phyloP scores from a whole-genome alignment of 2,329 filamentous ascomycete genomes.

The Paramyrothecium sp. region DNA sequence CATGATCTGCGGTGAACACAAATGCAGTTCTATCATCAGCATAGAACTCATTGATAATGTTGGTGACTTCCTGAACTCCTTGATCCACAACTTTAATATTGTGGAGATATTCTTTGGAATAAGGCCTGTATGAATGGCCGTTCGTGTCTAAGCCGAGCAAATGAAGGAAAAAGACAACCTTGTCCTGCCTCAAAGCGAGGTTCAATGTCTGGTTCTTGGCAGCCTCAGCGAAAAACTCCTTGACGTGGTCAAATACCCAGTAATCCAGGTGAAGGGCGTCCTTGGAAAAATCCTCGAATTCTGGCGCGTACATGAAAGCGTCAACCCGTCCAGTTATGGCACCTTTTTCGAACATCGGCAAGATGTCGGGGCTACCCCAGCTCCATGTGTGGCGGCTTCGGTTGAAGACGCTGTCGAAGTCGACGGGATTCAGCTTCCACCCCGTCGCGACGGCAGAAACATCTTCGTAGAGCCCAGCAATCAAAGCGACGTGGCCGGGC shows the following conservation, averaged over 20 bases:
- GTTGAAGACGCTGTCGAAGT: constrained; percentile 99
- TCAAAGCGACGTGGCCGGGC: constrained; percentile 93
- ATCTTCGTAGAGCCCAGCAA: constrained; percentile 95
- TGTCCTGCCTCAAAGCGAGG: constrained; percentile 73
- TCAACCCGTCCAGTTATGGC: constrained; percentile 84
- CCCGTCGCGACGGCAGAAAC: constrained; percentile 96
- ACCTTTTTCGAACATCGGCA: constrained; percentile 96
- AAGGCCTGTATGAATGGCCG: constrained; percentile 83
- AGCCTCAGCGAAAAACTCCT: constrained; percentile 79
- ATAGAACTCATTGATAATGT: constrained; percentile 84
- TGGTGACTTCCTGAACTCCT: constrained; percentile 80
- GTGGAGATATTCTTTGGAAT: constrained; percentile 90
- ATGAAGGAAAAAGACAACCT: constrained; percentile 92
- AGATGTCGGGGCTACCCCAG: constrained; percentile 96
- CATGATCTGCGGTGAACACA: constrained; percentile 96
- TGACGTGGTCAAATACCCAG: constrained; percentile 96
- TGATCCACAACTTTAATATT: constrained; percentile 94
- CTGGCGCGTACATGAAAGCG: constrained; percentile 78
- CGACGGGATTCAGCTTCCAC: constrained; percentile 97
- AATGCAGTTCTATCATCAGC: constrained; percentile 83
- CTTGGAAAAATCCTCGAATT: constrained; percentile 86
- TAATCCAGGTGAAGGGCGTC: constrained; percentile 79
- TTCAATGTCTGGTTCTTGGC: constrained; percentile 74
- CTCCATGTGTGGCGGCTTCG: constrained; percentile 96
- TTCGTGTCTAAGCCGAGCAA: constrained; percentile 88